Base-by-base conservation (phyloP, 2,329 filamentous ascomycete genomes). In the Trichophyton simii region DNA sequence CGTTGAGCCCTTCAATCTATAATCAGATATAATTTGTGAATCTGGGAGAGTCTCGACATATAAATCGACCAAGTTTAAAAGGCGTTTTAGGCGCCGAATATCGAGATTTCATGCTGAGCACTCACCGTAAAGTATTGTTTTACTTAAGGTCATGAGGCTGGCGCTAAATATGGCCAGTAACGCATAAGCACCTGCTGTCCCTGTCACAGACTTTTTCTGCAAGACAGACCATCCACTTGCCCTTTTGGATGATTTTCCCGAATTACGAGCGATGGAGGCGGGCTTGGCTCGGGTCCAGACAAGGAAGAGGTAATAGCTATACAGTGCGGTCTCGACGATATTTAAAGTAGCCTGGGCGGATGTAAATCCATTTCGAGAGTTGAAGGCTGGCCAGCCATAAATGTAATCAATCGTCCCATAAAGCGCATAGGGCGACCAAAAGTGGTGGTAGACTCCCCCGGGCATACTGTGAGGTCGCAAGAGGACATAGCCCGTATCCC, bases 401-500 rank as follows among this genome's bases (percentile, higher is more conserved):
- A 92, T 79, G 72, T 91, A 79, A 74, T 96, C 91, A 66, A 95
- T 79, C 58, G 80, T 77, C 62, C 87, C 88, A 76, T 96, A 95
- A 1, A 95, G 82, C 69, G 82, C 83, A 75, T 96, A 96, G 0
- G 88, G 89, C 34, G 75, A 77, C 82, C 83, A 96, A 48, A 95
- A 68, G 67, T 76, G 80, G 76, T 95, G 88, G 59, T 87, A 77
- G 55, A 73, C 75, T 15, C 90, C 90, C 66, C 89, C 88, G 0
- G 86, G 83, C 88, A 96, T 94, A 62, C 85, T 88, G 73, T 86
- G 83, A 34, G 91, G 91, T 20, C 91, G 88, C 60, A 88, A 77
- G 55, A 95, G 78, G 44, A 95, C 84, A 76, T 95, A 96, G 62
- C 79, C 77, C 34, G 82, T 83, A 76, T 96, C 91, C 91, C 91